Base-by-base conservation (phyloP, 2,329 filamentous ascomycete species). In the Hymenoscyphus scutula region DNA sequence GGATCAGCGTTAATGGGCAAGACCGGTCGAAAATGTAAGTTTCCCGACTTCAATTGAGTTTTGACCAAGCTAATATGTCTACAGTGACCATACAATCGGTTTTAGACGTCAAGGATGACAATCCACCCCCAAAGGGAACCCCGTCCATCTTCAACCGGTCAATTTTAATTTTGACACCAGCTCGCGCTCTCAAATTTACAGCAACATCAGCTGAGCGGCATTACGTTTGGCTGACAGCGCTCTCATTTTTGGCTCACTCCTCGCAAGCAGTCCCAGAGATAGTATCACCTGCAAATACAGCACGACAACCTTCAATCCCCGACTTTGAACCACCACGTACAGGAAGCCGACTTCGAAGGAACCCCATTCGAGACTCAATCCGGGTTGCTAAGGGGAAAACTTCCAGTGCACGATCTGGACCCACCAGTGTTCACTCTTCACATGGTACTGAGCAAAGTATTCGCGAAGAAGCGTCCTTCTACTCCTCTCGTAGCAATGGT, bases 121-220 rank as follows among this genome's bases (percentile, higher is more conserved):
- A 95, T 65, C 86, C 91, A 6, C 75, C 91, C 45, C 94, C 94
- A 1, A 95, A 89, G 74, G 89, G 89, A 59, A 77, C 82, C 45
- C 72, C 68, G 58, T 75, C 80, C 25, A 79, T 92, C 10, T 98
- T 97, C 79, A 92, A 96, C 76, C 88, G 95, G 59, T 98, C 95
- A 0, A 98, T 99, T 69, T 79, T 99, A 56, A 97, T 99, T 68
- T 77, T 99, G 57, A 99, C 95, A 4, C 94, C 95, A 0, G 89
- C 96, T 70, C 86, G 95, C 70, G 95, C 95, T 1, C 82, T 99
- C 62, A 99, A 99, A 74, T 98, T 99, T 75, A 99, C 95, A 0
- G 91, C 95, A 0, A 80, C 84, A 17, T 89, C 87, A 25, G 80
- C 88, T 37, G 95, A 98, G 68, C 87, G 95, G 17, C 95, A 99